Evolutionary conservation across 345 rosid species (phyloP), one percentile per base, ranked within the genome.

Genomic region (Eucalyptus marginata): DNA sequence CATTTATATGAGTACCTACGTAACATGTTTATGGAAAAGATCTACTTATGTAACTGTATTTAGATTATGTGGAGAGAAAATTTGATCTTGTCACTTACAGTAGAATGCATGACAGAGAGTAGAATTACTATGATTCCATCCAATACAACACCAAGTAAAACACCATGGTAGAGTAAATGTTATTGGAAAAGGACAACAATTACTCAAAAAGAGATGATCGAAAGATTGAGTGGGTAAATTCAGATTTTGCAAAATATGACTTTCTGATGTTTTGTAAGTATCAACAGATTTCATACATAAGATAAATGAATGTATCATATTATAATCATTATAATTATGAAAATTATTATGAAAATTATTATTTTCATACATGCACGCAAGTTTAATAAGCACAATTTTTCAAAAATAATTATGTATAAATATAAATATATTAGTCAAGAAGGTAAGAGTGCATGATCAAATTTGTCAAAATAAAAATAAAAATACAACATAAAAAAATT

Each of bases 281-380:
- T 5, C 1, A 3, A 31, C 2, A 4, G 10, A 66, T 13, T 66
- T 33, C 3, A 36, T 18, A 5, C 0, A 0, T 4, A 68, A 68
- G 6, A 68, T 20, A 8, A 31, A 31, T 8, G 4, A 33, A 4
- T 4, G 7, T 31, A 33, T 16, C 1, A 4, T 71, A 71, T 71
- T 18, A 1, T 71, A 1, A 71, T 1, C 14, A 0, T 18, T 10
- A 33, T 71, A 71, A 36, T 2, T 36, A 3, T 5, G 15, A 76
- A 36, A 76, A 33, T 5, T 14, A 36, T 2, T 36, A 3, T 5
- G 15, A 76, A 36, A 76, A 33, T 5, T 14, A 8, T 71, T 18
- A 36, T 18, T 71, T 36, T 18, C 27, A 18, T 71, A 10, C 8
- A 66, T 9, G 8, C 36, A 36, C 8, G 3, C 83, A 20, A 36